phyloP scores from a whole-genome alignment of 495 filamentous ascomycete species.

The Lineolata rhizophorae region DNA sequence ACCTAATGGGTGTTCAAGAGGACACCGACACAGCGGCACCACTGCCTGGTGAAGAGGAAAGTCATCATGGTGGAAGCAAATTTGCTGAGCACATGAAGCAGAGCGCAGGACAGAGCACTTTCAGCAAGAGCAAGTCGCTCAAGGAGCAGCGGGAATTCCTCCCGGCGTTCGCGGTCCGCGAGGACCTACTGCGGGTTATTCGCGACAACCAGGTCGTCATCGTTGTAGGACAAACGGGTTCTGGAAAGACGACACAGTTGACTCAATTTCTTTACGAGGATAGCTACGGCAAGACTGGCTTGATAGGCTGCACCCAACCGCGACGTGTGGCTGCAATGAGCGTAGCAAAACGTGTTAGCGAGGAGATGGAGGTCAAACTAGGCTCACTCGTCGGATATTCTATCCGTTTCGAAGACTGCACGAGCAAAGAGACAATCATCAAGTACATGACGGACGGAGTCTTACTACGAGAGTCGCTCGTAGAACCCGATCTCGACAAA shows the following conservation, averaged over 20 bases:
- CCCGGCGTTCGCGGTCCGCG: slow-evolving; percentile 89
- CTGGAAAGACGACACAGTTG: slow-evolving; percentile 89
- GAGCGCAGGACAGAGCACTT: slow-evolving; percentile 68
- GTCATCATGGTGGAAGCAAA: slow-evolving; percentile 44
- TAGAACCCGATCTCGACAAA: slow-evolving; percentile 77
- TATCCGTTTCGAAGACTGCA: slow-evolving; percentile 98
- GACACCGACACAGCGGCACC: slow-evolving; percentile 82
- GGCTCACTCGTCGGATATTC: slow-evolving; percentile 85
- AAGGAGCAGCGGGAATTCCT: slow-evolving; percentile 85
- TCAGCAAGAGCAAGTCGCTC: slow-evolving; percentile 80
- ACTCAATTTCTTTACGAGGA: slow-evolving; percentile 92
- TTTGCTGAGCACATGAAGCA: slow-evolving; percentile 85
- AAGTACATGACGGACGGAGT: slow-evolving; percentile 99
- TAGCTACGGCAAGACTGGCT: slow-evolving; percentile 63
- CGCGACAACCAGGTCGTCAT: slow-evolving; percentile 94
- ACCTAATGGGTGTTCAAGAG: slow-evolving; percentile 85
- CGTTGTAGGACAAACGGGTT: slow-evolving; percentile 90
- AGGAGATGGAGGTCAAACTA: slow-evolving; percentile 96
- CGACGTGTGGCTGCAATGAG: slow-evolving; percentile 95
- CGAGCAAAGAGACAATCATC: slow-evolving; percentile 78
- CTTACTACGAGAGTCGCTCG: slow-evolving; percentile 75
- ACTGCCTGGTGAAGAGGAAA: slow-evolving; percentile 46
- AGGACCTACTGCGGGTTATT: slow-evolving; percentile 86
- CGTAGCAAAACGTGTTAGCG: slow-evolving; percentile 92
- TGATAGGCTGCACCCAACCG: slow-evolving; percentile 93